phyloP scores from a whole-genome alignment of 257 asterid genomes.

The Knoxia roxburghii region DNA sequence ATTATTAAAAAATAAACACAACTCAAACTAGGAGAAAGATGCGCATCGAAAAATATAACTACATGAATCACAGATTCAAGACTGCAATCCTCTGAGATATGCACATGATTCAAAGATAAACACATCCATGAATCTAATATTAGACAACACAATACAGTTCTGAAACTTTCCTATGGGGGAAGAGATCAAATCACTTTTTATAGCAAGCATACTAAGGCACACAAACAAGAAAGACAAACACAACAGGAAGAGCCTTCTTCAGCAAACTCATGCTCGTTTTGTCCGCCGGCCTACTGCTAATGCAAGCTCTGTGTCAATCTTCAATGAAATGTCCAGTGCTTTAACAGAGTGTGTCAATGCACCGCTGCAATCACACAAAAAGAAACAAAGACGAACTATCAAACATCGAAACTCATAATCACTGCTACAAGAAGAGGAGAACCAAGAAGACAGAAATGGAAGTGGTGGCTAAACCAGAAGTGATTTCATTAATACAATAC shows the following conservation, averaged over 20 bases:
- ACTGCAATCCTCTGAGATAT: no score
- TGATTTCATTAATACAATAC: background rate
- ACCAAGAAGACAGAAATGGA: background rate
- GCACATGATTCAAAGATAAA: no score
- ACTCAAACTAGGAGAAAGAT: no score
- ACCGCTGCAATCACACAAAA: slow-evolving; percentile 50
- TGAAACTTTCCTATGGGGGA: background rate
- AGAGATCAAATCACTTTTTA: background rate
- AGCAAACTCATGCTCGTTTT: slow-evolving; percentile 62
- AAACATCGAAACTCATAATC: background rate
- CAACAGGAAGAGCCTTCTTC: background rate
- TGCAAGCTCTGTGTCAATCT: slow-evolving; percentile 95
- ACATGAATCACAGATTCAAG: no score
- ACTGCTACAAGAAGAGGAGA: background rate
- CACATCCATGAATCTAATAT: background rate
- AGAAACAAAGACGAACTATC: background rate
- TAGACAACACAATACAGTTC: background rate
- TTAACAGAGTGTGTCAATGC: slow-evolving; percentile 91
- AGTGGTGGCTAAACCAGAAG: background rate
- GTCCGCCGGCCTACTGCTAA: slow-evolving; percentile 90
- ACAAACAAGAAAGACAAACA: background rate
- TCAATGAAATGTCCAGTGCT: slow-evolving; percentile 93
- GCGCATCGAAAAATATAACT: no score
- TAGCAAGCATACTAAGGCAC: background rate
- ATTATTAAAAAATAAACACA: no score